phyloP scores from a whole-genome alignment of 371 early-diverging fungal genomes.

The Astathelohania contejeani region DNA sequence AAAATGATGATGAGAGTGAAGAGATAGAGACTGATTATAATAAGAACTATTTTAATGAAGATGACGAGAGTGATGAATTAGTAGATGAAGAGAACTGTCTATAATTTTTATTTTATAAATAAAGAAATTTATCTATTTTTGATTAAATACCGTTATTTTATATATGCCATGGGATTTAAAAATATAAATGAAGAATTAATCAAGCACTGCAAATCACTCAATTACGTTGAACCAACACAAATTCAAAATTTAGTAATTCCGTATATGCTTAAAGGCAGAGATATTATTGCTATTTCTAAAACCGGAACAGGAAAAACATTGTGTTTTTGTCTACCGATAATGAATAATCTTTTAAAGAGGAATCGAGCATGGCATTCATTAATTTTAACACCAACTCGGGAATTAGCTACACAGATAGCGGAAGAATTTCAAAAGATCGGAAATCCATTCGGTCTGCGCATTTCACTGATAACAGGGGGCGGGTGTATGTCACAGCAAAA shows the following conservation, averaged over 20 bases:
- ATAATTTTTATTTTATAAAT: too few relatives aligned
- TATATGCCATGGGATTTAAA: too few relatives aligned
- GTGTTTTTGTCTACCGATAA: constrained; percentile 79
- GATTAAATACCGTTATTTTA: too few relatives aligned
- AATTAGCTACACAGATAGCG: constrained; percentile 82
- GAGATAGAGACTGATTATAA: too few relatives aligned
- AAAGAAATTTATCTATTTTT: too few relatives aligned
- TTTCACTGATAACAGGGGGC: constrained; percentile 81
- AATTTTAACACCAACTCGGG: constrained; percentile 55
- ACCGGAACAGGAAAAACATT: constrained; percentile 96
- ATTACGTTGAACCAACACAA: constrained; percentile 77
- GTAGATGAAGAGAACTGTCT: too few relatives aligned
- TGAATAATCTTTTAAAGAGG: constrained; percentile 26
- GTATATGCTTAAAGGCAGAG: constrained; percentile 58
- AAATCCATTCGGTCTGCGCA: constrained; percentile 64
- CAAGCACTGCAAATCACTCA: too few relatives aligned
- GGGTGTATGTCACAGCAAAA: constrained; percentile 76
- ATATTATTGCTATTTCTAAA: constrained; percentile 86
- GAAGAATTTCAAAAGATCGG: constrained; percentile 78
- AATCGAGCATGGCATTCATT: constrained; percentile 38
- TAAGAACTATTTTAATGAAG: too few relatives aligned
- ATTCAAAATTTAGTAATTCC: constrained; percentile 80
- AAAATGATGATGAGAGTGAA: too few relatives aligned
- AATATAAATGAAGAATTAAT: too few relatives aligned
- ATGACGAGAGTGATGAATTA: too few relatives aligned